Conservation (phyloP, 2,329 filamentous ascomycete species). For the Monilinia fructigena region DNA sequence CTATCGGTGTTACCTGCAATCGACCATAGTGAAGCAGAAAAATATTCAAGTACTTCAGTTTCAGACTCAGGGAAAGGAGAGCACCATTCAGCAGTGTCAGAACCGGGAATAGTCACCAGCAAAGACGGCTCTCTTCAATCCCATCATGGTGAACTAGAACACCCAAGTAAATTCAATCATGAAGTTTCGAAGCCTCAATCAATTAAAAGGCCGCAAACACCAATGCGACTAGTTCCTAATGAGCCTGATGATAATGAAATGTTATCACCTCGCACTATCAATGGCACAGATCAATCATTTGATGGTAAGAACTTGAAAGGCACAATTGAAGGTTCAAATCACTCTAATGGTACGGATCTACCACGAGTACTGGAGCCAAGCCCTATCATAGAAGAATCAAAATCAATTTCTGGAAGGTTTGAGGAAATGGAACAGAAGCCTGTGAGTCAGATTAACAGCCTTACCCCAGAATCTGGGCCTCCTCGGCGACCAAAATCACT, state of each 20-base stretch:
- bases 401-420: not conserved
- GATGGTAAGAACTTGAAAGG: not conserved
- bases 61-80: not conserved
- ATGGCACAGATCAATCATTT: constrained; percentile 25
- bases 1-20: not conserved
- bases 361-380: constrained; percentile 13
- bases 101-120: no score
- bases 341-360: constrained; percentile 19
- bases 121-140: not conserved
- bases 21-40: not conserved
- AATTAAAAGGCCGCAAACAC: not conserved
- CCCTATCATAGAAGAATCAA: not conserved
- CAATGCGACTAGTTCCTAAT: not conserved
- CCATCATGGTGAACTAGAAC: not conserved
- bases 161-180: not conserved
- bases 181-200: not conserved
- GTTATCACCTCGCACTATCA: constrained; percentile 25
- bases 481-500: constrained; percentile 1
- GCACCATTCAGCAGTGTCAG: not conserved
- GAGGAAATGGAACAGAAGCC: not conserved
- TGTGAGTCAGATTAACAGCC: not conserved
- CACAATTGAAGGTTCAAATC: constrained; percentile 2
- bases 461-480: not conserved
- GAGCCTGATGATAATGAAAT: not conserved
- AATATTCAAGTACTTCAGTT: not conserved